phyloP scores from a whole-genome alignment of 768 basidiomycete species.

The Strobilomyces echinocephalus region DNA sequence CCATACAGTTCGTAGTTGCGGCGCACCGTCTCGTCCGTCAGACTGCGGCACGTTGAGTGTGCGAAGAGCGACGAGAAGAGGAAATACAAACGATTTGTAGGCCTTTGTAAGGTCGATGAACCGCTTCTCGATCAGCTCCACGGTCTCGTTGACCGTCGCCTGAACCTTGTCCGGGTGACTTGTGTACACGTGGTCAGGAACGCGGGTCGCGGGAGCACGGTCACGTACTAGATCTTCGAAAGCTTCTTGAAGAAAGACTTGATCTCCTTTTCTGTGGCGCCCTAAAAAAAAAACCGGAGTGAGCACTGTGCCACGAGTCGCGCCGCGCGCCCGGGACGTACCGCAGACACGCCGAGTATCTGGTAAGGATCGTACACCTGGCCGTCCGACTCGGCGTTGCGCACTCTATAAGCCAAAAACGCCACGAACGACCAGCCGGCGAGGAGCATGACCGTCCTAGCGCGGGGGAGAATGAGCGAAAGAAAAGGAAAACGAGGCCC shows the following conservation, averaged over 20 bases:
- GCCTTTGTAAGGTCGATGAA: conserved; percentile 96
- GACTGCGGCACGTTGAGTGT: conserved; percentile 34
- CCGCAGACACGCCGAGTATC: conserved; percentile 74
- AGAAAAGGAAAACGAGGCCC: too few relatives aligned
- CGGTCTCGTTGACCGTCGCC: conserved; percentile 73
- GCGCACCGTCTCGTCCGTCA: conserved; percentile 90
- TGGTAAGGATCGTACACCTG: conserved; percentile 92
- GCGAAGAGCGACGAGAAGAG: background rate
- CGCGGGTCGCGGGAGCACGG: background rate
- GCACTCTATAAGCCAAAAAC: conserved; percentile 62
- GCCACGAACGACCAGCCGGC: conserved; percentile 73
- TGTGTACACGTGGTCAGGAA: background rate
- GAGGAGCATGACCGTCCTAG: conserved; percentile 55
- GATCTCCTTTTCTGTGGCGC: conserved; percentile 79
- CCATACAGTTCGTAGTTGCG: conserved; percentile 87
- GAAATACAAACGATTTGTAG: conserved; percentile 74
- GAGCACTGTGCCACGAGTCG: background rate
- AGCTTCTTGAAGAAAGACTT: conserved; percentile 94
- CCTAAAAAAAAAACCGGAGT: conserved; percentile 35
- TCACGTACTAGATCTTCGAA: conserved; percentile 73
- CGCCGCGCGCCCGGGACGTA: conserved; percentile 10
- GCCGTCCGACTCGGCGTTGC: conserved; percentile 49
- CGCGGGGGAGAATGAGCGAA: background rate
- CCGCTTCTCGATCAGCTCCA: conserved; percentile 77
- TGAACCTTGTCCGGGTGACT: conserved; percentile 98